phyloP scores from a whole-genome alignment of 2,329 filamentous ascomycete genomes.

The Pestalotiopsis sp. region DNA sequence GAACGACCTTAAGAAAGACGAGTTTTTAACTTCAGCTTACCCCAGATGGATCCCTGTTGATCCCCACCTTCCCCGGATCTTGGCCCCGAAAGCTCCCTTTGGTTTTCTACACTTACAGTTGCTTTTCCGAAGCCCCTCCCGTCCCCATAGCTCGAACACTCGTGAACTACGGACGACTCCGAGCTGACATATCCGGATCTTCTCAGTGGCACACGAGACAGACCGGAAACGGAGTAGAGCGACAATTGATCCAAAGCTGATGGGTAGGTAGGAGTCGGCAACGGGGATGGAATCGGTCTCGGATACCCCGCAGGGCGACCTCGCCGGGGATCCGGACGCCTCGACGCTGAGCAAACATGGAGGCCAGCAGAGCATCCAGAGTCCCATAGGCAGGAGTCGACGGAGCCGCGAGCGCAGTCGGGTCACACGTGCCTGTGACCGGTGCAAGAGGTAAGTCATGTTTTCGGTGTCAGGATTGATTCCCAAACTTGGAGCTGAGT shows the following conservation, averaged over 20 bases:
- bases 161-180: neutral
- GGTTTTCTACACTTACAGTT: neutral
- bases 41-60: neutral
- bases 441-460: constrained; percentile 46
- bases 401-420: constrained; percentile 36
- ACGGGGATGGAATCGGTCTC: neutral
- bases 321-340: neutral
- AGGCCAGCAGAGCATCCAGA: neutral
- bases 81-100: neutral
- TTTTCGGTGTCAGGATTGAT: neutral
- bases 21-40: neutral
- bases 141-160: neutral
- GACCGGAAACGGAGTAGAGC: neutral
- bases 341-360: too few species aligned
- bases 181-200: neutral
- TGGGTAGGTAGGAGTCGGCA: neutral
- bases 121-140: neutral
- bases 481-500: neutral
- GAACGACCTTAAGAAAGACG: too few species aligned
- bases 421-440: constrained; percentile 50
- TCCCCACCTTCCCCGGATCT: neutral
- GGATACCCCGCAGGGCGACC: constrained; percentile 1
- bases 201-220: neutral
- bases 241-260: neutral
- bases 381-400: constrained; percentile 12